Evolutionary conservation across 2,329 filamentous ascomycete species (phyloP).

Genomic region (Phialophora macrospora): DNA sequence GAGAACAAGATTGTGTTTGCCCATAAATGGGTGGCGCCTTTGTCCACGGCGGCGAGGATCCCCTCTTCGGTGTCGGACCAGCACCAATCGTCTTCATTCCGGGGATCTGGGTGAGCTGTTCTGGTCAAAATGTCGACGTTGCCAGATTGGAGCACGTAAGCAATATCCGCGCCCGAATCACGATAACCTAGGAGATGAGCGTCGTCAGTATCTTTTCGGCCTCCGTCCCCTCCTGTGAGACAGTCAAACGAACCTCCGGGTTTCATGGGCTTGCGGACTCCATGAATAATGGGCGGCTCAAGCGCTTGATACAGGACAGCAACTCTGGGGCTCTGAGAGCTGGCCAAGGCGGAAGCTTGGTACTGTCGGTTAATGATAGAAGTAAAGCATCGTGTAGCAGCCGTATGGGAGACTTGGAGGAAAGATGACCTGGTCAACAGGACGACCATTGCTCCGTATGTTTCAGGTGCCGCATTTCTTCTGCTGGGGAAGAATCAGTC

Average conservation of each 20-base stretch:
- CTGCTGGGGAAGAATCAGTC: neutral
- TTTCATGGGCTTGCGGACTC: slow-evolving; percentile 56
- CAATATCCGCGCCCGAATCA: slow-evolving; percentile 55
- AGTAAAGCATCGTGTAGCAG: neutral
- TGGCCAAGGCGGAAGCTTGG: neutral
- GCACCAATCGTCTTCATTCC: slow-evolving; percentile 46
- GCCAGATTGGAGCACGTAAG: slow-evolving; percentile 47
- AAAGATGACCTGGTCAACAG: neutral
- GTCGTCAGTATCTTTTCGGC: neutral
- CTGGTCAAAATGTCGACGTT: slow-evolving; percentile 46
- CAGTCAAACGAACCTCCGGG: slow-evolving; percentile 56
- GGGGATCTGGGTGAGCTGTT: slow-evolving; percentile 41
- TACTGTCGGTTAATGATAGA: neutral
- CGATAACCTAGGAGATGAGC: slow-evolving; percentile 2
- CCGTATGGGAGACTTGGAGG: neutral
- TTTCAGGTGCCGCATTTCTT: neutral
- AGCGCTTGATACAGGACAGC: slow-evolving; percentile 56
- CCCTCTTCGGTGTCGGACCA: slow-evolving; percentile 54
- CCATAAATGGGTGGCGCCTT: slow-evolving; percentile 55
- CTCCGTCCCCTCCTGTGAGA: neutral
- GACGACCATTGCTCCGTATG: neutral
- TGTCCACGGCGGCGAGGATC: slow-evolving; percentile 48
- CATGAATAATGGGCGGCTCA: slow-evolving; percentile 55
- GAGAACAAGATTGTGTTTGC: slow-evolving; percentile 59
- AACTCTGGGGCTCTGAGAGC: slow-evolving; percentile 38